Evolutionary conservation across 2,329 filamentous ascomycete species (phyloP), one percentile per base, ranked within the genome.

Genomic region (Samsoniella hepiali): DNA sequence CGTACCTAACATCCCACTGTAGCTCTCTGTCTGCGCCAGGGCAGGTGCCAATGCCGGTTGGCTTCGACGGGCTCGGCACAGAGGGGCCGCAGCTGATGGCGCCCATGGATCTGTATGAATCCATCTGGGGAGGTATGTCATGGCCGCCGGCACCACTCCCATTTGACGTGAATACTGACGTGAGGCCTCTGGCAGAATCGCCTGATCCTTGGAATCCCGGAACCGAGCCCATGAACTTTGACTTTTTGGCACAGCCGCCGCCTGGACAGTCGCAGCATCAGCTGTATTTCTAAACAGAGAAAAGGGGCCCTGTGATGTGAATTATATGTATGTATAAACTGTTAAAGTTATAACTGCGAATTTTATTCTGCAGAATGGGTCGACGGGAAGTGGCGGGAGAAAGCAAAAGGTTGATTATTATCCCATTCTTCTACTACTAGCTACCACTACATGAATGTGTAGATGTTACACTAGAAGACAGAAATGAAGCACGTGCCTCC

Each of bases 51-150:
- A 65, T 69, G 17, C 72, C 65, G 34, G 71, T 75, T 50, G 72
- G 70, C 56, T 71, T 85, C 40, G 73, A 82, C 7, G 81, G 42
- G 74, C 85, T n/a, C 79, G 85, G 77, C 51, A 75, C 84, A 11
- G 86, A 88, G 65, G 83, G 84, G 17, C 78, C 81, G 3, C 77
- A 84, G 40, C 83, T 85, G 67, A 85, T 88, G 79, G 86, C 86
- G 44, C 86, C 86, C 1, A 86, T 89, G 84, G 86, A 89, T 65
- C 75, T 89, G 1, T 89, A 88, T 70, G 85, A 88, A 69, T 87
- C 85, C 4, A 89, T 89, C 53, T 88, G 88, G 76, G 88, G 85
- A 81, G 86, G 85, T 88, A 74, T 72, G 83, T 78, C 36, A 38
- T 65, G 29, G 27, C 55, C 32, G 11, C 22, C 2, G 8, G 50